Percentiles rank a stretch among this genome's conserved stretches.
These are phyloP conservation scores for Dionaea muscipula DNA, from an alignment of 179 eudicot genomes.

Conservation along the genomic window DNA sequence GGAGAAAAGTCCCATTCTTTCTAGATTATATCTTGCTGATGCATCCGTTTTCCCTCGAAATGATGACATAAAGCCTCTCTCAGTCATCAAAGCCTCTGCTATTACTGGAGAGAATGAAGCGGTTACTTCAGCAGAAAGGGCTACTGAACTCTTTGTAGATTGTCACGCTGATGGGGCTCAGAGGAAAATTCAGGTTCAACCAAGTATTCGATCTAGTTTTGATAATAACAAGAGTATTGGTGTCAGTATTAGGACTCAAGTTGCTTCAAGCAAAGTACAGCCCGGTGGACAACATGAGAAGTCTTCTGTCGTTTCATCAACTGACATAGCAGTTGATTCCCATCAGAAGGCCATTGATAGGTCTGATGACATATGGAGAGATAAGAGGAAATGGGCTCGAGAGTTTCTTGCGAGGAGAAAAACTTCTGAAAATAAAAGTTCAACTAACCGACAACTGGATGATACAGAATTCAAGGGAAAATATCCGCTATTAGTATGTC, in stretches of 20 bases:
- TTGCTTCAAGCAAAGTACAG: conserved; percentile 22
- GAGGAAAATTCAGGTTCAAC: conserved; percentile 14
- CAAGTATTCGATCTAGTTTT: conserved; percentile 10
- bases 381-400: conserved; percentile 87
- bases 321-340: conserved; percentile 11
- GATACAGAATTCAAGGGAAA: conserved; percentile 50
- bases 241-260: conserved; percentile 19
- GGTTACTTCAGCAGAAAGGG: conserved; percentile 19
- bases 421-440: conserved; percentile 27
- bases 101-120: conserved; percentile 19
- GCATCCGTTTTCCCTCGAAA: conserved; percentile 78
- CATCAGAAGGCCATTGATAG: conserved; percentile 26
- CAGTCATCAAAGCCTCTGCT: conserved; percentile 32
- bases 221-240: conserved; percentile 19
- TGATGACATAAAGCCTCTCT: conserved; percentile 61
- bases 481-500: conserved; percentile 63
- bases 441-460: conserved; percentile 32
- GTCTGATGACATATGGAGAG: conserved; percentile 33
- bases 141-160: conserved; percentile 11
- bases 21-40: conserved; percentile 87
- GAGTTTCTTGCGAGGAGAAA: conserved; percentile 81
- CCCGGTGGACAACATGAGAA: conserved; percentile 19
- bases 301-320: conserved; percentile 13
- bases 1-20: conserved; percentile 52
- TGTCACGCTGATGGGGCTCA: conserved; percentile 13